Percentiles rank a stretch among this genome's conserved stretches.
Conservation (phyloP, 2,329 filamentous ascomycete species). For the Cytospora piceicola region DNA sequence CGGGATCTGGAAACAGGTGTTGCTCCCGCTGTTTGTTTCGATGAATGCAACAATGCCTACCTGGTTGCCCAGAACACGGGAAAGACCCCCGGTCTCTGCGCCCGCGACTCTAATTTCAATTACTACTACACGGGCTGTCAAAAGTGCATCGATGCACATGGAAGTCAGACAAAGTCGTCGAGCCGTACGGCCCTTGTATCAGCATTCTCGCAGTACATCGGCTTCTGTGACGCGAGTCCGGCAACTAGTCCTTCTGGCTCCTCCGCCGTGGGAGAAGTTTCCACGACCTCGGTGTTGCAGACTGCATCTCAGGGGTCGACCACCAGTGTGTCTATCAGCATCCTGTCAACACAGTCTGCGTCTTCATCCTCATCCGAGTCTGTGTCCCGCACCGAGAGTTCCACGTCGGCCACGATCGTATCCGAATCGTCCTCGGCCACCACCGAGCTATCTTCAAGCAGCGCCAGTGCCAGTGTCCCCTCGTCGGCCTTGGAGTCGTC, state of each 20-base stretch:
- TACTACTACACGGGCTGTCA: constrained; percentile 44
- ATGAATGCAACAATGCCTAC: constrained; percentile 54
- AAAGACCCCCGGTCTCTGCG: constrained; percentile 53
- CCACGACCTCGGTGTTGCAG: constrained; percentile 16
- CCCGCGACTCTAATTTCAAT: constrained; percentile 46
- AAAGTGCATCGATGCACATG: constrained; percentile 44
- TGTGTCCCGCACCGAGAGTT: not conserved
- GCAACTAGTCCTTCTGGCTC: constrained; percentile 31
- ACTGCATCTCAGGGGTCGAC: constrained; percentile 29
- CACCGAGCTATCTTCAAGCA: not conserved
- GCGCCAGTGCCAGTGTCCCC: not conserved
- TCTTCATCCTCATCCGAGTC: not conserved
- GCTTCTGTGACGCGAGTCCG: constrained; percentile 46
- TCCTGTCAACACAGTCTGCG: constrained; percentile 16
- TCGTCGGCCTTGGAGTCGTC: not conserved
- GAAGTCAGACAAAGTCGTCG: constrained; percentile 35
- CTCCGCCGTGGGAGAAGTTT: constrained; percentile 31
- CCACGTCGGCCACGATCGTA: not conserved
- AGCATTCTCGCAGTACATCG: constrained; percentile 49
- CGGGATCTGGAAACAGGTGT: constrained; percentile 42
- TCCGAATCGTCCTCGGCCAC: not conserved
- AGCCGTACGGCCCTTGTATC: constrained; percentile 42
- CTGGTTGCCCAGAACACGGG: constrained; percentile 53
- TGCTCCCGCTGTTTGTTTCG: constrained; percentile 55
- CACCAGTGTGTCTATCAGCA: constrained; percentile 27